Percentiles rank a stretch among this genome's conserved stretches.
Evolutionary conservation across 192 early-diverging fungal species (phyloP).

Genomic region (Podila epigama): DNA sequence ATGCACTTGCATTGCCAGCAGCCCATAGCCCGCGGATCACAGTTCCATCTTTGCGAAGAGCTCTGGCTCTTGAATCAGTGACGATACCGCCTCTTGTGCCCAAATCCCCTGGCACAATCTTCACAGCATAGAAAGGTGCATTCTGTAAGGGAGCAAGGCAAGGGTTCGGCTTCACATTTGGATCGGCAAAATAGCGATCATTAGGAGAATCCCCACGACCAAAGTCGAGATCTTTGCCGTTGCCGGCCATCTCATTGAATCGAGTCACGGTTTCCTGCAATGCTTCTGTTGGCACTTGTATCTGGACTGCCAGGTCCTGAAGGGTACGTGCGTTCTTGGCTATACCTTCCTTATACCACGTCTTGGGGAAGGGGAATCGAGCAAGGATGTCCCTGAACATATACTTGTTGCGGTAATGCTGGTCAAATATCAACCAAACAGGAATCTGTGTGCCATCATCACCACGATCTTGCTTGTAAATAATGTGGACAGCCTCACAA

Average conservation of each 20-base stretch:
- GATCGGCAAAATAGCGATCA: conserved; percentile 7
- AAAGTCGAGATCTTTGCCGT: conserved; percentile 9
- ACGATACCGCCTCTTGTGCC: conserved; percentile 19
- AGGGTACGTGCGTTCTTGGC: conserved; percentile 9
- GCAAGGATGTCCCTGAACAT: conserved; percentile 1
- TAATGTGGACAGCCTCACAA: conserved; percentile 11
- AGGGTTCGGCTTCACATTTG: conserved; percentile 9
- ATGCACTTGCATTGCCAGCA: conserved; percentile 11
- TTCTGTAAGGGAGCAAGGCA: conserved; percentile 10
- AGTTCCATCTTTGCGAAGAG: conserved; percentile 4
- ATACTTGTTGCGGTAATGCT: conserved; percentile 8
- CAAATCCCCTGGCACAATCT: conserved; percentile 15
- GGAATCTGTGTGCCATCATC: conserved; percentile 11
- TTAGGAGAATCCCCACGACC: not conserved
- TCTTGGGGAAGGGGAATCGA: conserved; percentile 8
- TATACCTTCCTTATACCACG: conserved; percentile 17
- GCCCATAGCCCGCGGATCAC: conserved; percentile 20
- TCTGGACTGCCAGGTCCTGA: conserved; percentile 3
- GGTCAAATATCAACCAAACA: conserved; percentile 10
- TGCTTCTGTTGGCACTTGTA: not conserved
- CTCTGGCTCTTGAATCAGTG: conserved; percentile 6
- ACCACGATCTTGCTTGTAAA: conserved; percentile 4
- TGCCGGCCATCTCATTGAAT: conserved; percentile 5
- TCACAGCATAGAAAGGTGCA: conserved; percentile 13
- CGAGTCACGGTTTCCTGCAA: not conserved